phyloP scores from a whole-genome alignment of 805 yeast genomes.

The Brettanomyces nanus region DNA sequence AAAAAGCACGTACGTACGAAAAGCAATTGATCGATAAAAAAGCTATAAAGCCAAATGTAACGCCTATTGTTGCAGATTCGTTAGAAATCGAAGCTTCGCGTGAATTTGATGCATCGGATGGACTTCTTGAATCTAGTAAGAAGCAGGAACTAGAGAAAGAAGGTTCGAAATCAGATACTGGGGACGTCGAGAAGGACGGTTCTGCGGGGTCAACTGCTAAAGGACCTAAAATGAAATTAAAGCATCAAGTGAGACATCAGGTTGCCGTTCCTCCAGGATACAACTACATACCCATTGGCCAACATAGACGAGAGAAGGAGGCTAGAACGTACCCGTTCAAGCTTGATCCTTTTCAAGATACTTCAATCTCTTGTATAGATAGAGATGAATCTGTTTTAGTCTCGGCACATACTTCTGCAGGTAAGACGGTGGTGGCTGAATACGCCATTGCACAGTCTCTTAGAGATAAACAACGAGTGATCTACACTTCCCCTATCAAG shows the following conservation, averaged over 20 bases:
- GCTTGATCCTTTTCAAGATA: conserved; percentile 96
- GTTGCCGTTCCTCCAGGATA: conserved; percentile 93
- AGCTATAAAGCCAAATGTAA: conserved; percentile 28
- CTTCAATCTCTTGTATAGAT: conserved; percentile 93
- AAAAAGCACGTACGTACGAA: conserved; percentile 24
- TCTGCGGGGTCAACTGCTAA: conserved; percentile 2
- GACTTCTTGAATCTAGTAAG: conserved; percentile 37
- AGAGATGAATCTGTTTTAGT: conserved; percentile 90
- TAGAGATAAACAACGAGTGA: conserved; percentile 85
- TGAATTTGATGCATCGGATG: conserved; percentile 78
- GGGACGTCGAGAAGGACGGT: neutral
- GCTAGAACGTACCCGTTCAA: conserved; percentile 91
- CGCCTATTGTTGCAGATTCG: conserved; percentile 77
- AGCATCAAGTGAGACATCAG: conserved; percentile 95
- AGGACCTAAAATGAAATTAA: conserved; percentile 47
- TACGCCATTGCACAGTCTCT: conserved; percentile 95
- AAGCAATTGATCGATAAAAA: conserved; percentile 25
- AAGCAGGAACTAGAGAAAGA: conserved; percentile 23
- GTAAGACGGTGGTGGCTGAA: conserved; percentile 95
- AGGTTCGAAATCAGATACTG: conserved; percentile 18
- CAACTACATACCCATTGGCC: conserved; percentile 80
- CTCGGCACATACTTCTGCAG: conserved; percentile 97
- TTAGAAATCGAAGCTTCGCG: conserved; percentile 85
- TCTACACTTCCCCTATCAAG: conserved; percentile 90
- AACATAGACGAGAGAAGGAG: conserved; percentile 68